These are phyloP conservation scores for Plasmodium fragile DNA, from an alignment of 169 alveolate genomes.

Conservation along the genomic window DNA sequence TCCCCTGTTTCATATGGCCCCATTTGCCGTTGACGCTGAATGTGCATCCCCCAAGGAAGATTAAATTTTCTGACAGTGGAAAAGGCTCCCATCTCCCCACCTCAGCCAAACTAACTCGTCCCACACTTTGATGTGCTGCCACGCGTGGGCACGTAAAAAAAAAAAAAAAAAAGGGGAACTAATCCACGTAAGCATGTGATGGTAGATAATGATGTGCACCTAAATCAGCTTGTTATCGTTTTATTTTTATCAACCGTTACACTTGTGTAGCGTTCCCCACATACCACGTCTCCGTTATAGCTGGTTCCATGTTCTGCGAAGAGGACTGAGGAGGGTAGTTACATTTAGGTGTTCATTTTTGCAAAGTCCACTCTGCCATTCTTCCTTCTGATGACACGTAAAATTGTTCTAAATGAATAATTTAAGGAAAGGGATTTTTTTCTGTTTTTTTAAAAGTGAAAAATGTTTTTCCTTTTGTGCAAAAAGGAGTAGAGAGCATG, in stretches of 20 bases:
- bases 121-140: background rate
- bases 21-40: background rate
- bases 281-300: background rate
- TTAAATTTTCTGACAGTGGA: background rate
- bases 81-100: background rate
- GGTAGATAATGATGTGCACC: background rate
- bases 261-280: background rate
- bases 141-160: background rate
- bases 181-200: background rate
- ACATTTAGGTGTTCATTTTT: background rate
- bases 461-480: constrained; percentile 1
- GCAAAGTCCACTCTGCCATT: background rate
- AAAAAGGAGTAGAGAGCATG: background rate
- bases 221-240: background rate
- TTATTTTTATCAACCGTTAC: background rate
- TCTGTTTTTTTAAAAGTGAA: constrained; percentile 15
- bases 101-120: background rate
- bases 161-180: background rate
- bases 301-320: background rate
- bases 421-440: background rate
- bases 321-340: background rate
- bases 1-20: background rate
- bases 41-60: background rate
- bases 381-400: background rate
- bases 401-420: constrained; percentile 18